Conservation (phyloP, 1,139 yeast genomes). For the Sugiyamaella japonica region DNA sequence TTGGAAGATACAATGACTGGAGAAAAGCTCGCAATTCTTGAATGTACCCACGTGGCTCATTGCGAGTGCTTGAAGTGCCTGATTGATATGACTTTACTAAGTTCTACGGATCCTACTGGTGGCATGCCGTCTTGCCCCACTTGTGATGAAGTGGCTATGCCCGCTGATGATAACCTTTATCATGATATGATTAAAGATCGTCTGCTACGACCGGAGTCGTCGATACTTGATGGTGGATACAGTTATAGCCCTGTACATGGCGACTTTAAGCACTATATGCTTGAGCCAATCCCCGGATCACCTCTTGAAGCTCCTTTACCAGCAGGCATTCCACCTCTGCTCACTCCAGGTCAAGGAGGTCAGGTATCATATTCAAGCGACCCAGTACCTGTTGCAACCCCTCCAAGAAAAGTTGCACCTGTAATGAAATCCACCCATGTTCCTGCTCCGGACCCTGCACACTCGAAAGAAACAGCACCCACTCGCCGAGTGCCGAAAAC, state of each 20-base stretch:
- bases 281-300: not conserved
- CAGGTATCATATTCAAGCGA: constrained; percentile 2
- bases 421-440: not conserved
- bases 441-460: not conserved
- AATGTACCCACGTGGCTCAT: constrained; percentile 34
- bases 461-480: not conserved
- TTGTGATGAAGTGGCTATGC: constrained; percentile 32
- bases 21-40: constrained; percentile 29
- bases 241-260: not conserved
- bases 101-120: constrained; percentile 17
- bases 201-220: constrained; percentile 15
- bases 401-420: not conserved
- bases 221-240: not conserved
- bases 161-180: constrained; percentile 26
- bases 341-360: constrained; percentile 12
- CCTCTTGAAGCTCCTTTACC: not conserved
- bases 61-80: constrained; percentile 31
- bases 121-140: constrained; percentile 34
- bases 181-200: constrained; percentile 30
- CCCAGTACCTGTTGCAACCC: not conserved
- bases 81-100: constrained; percentile 22
- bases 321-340: not conserved
- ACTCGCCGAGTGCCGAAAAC: not conserved
- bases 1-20: constrained; percentile 30
- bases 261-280: not conserved